These are phyloP conservation scores for Plantago major DNA, from an alignment of 257 asterid genomes.

Conservation along the genomic window DNA sequence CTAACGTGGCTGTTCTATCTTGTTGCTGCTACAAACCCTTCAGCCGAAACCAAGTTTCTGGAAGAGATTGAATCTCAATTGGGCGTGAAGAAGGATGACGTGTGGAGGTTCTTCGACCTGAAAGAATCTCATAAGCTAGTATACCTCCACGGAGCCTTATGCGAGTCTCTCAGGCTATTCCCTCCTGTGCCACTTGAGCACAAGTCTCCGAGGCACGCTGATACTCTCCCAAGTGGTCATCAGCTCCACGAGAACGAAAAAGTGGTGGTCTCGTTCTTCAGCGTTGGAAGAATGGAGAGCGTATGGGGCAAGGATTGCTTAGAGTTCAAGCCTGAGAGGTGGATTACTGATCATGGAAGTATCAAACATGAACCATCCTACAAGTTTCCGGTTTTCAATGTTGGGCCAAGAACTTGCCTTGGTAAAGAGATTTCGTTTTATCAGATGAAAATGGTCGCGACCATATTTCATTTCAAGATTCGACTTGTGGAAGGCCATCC, in stretches of 20 bases:
- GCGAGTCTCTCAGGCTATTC: constrained; percentile 38
- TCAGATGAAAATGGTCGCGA: not conserved
- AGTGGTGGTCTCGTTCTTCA: not conserved
- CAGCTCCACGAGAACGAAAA: not conserved
- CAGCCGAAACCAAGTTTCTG: not conserved
- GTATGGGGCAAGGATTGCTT: constrained; percentile 5
- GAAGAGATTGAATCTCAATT: constrained; percentile 11
- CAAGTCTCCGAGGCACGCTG: not conserved
- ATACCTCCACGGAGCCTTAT: constrained; percentile 34
- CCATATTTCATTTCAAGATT: not conserved
- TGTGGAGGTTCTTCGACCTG: constrained; percentile 18
- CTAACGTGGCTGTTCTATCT: constrained; percentile 25
- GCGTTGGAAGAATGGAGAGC: constrained; percentile 5
- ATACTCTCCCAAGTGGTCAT: not conserved
- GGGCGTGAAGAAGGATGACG: not conserved
- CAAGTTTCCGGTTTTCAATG: constrained; percentile 2
- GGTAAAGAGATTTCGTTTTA: not conserved
- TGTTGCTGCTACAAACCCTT: constrained; percentile 20
- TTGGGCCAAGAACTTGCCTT: constrained; percentile 5
- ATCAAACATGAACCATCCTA: constrained; percentile 6
- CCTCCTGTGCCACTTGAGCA: constrained; percentile 24
- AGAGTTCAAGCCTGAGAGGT: constrained; percentile 8
- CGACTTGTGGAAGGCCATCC: not conserved
- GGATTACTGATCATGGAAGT: not conserved
- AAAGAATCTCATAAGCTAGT: constrained; percentile 16